phyloP scores from a whole-genome alignment of 2,329 filamentous ascomycete species.

The Thelonectria rubi region DNA sequence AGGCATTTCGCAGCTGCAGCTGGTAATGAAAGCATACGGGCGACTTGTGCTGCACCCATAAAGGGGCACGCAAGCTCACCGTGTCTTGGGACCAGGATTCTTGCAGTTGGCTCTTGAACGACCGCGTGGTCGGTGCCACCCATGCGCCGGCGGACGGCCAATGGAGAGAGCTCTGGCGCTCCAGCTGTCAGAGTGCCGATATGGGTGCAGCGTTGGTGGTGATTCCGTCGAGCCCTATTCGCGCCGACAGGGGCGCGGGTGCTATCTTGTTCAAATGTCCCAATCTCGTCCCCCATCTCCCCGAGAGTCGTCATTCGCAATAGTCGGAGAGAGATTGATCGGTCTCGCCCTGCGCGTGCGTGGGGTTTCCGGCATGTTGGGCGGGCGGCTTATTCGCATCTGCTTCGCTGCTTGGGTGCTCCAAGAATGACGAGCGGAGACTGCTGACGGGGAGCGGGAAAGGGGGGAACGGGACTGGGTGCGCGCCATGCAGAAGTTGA shows the following conservation, averaged over 20 bases:
- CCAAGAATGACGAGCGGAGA: conserved; percentile 3
- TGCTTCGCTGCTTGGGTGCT: conserved; percentile 5
- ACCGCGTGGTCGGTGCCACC: conserved; percentile 42
- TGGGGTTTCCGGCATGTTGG: neutral
- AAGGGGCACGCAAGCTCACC: conserved; percentile 44
- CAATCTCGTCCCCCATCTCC: neutral
- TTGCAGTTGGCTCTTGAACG: conserved; percentile 33
- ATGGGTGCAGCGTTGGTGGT: conserved; percentile 18
- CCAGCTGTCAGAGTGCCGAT: conserved; percentile 35
- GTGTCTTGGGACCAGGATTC: conserved; percentile 37
- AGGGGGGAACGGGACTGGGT: conserved; percentile 18
- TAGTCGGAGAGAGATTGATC: neutral
- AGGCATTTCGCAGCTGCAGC: conserved; percentile 34
- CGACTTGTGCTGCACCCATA: conserved; percentile 39
- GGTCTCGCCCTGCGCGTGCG: neutral
- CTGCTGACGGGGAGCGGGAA: conserved; percentile 19
- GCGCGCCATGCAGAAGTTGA: conserved; percentile 21
- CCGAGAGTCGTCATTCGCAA: neutral
- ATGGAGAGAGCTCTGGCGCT: conserved; percentile 32
- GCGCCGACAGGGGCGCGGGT: conserved; percentile 1
- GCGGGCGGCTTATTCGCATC: neutral
- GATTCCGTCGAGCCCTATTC: conserved; percentile 28
- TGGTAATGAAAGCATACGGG: conserved; percentile 37
- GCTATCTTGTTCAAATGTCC: neutral
- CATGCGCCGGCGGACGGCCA: conserved; percentile 34